Percentiles rank a stretch among this genome's conserved stretches.
phyloP scores from a whole-genome alignment of 305 asterid genomes.

The Solanum aculeatissimum region DNA sequence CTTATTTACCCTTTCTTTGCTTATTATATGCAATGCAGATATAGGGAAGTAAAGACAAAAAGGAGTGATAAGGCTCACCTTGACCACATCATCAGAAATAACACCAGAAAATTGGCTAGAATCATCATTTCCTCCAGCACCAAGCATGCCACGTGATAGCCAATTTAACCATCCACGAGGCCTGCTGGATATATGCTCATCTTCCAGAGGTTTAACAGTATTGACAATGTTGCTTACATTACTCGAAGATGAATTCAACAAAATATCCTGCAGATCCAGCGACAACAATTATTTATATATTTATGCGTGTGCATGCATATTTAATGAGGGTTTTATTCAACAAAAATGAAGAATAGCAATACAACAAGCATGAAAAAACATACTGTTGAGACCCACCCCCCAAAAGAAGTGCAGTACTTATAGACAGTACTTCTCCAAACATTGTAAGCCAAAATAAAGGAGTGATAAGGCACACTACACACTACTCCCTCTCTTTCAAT shows the following conservation, averaged over 20 bases:
- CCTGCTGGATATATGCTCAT: conserved; percentile 54
- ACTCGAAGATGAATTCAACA: conserved; percentile 36
- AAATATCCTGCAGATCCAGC: conserved; percentile 48
- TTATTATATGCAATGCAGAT: not conserved
- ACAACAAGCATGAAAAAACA: not conserved
- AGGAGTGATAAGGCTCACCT: conserved; percentile 30
- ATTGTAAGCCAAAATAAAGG: not conserved
- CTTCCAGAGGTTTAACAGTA: conserved; percentile 45
- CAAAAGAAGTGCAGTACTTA: not conserved
- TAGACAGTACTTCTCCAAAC: not conserved
- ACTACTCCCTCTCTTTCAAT: not conserved
- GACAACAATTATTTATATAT: not conserved
- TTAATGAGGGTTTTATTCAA: not conserved
- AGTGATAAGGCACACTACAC: not conserved
- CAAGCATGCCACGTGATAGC: conserved; percentile 98
- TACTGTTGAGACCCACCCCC: not conserved
- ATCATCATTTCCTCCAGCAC: conserved; percentile 96
- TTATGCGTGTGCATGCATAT: not conserved
- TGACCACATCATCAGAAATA: conserved; percentile 87
- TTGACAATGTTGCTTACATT: conserved; percentile 38
- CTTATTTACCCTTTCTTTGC: not conserved
- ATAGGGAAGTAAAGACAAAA: not conserved
- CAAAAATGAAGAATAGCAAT: not conserved
- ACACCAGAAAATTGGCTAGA: conserved; percentile 89
- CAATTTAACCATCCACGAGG: conserved; percentile 98